Evolutionary conservation across 371 early-diverging fungal genomes (phyloP).

Genomic region (Mortierella sp.): DNA sequence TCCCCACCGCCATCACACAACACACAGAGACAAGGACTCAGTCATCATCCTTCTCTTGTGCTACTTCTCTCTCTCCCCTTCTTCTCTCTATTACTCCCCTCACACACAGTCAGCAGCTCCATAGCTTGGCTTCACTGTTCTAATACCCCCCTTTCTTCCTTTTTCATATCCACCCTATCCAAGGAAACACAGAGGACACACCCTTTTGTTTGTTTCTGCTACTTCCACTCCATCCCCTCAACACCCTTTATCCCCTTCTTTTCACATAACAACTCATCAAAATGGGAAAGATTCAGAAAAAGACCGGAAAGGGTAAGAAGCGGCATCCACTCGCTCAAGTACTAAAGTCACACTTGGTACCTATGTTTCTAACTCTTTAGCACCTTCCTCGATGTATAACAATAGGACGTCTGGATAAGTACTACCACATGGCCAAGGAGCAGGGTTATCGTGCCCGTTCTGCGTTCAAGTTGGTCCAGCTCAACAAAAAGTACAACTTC

Average conservation of each 20-base stretch:
- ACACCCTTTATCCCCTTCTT: background rate
- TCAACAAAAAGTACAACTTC: conserved; percentile 99
- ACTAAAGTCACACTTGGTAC: background rate
- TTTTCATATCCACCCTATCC: background rate
- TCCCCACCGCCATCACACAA: background rate
- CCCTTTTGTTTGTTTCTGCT: conserved; percentile 7
- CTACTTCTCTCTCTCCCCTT: background rate
- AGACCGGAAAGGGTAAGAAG: conserved; percentile 60
- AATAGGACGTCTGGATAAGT: conserved; percentile 98
- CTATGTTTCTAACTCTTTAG: background rate
- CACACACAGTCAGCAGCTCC: background rate
- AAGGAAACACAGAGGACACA: conserved; percentile 1
- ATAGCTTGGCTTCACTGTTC: background rate
- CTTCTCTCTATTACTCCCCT: no score
- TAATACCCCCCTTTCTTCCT: conserved; percentile 9
- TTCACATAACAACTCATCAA: conserved; percentile 17
- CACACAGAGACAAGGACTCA: background rate
- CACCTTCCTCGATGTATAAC: background rate
- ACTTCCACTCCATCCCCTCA: conserved; percentile 8
- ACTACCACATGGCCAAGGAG: conserved; percentile 99
- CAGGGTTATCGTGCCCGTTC: conserved; percentile 99
- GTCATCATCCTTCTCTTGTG: conserved; percentile 3
- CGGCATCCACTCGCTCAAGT: background rate
- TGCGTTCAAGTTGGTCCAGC: conserved; percentile 99
- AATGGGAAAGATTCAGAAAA: conserved; percentile 61